These are phyloP conservation scores for Lactarius sanguifluus DNA, from an alignment of 768 basidiomycete genomes.

Conservation along the genomic window DNA sequence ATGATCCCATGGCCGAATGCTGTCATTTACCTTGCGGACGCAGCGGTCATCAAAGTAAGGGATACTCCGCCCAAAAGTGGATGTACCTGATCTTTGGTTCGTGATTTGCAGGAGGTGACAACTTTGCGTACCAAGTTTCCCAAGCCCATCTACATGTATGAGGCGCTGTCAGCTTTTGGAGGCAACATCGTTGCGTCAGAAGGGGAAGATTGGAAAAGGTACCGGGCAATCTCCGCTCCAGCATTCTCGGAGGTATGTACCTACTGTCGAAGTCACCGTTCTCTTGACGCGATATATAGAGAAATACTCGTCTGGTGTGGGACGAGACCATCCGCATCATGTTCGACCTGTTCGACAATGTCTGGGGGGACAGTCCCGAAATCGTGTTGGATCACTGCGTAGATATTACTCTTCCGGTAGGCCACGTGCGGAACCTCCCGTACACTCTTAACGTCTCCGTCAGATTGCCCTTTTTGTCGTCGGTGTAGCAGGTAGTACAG, in stretches of 20 bases:
- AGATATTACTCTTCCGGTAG: conserved; percentile 55
- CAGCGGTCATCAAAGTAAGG: conserved; percentile 21
- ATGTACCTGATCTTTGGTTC: background rate
- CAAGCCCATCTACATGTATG: conserved; percentile 52
- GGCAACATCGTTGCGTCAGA: conserved; percentile 64
- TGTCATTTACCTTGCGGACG: conserved; percentile 20
- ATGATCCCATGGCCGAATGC: conserved; percentile 2
- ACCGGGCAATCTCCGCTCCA: conserved; percentile 61
- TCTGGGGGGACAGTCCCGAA: conserved; percentile 46
- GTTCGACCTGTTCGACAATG: conserved; percentile 39
- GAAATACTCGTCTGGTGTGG: conserved; percentile 43
- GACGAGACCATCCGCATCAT: conserved; percentile 39
- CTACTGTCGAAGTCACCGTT: background rate
- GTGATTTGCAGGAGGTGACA: conserved; percentile 48
- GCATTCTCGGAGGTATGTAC: conserved; percentile 57
- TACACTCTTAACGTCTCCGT: background rate
- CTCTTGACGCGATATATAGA: conserved; percentile 25
- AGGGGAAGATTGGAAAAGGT: conserved; percentile 64
- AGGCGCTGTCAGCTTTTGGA: conserved; percentile 50
- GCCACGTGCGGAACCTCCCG: conserved; percentile 13
- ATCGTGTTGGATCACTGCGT: conserved; percentile 48
- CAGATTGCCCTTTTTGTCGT: conserved; percentile 59
- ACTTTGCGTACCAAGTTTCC: conserved; percentile 52
- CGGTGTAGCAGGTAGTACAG: conserved; percentile 45
- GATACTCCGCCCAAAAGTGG: background rate